Conservation (phyloP, 176 grass and related monocot genomes). For the Oryza nivara region DNA sequence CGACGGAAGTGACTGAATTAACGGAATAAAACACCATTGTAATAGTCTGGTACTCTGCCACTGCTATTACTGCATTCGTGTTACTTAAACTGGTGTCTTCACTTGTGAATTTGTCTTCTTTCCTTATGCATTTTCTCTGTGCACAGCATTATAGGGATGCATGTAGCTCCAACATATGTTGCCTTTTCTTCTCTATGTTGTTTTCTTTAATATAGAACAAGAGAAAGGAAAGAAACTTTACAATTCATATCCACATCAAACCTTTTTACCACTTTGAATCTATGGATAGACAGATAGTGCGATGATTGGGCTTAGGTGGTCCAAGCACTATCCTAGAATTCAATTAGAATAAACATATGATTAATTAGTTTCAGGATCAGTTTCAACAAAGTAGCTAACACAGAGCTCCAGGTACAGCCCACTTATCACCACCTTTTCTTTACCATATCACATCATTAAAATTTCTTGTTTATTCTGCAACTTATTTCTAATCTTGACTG, state of each 20-base stretch:
- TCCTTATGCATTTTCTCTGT: not conserved
- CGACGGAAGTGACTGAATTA: not conserved
- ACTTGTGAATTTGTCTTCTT: not conserved
- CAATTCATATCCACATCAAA: conserved; percentile 40
- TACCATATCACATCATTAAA: conserved; percentile 33
- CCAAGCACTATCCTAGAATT: conserved; percentile 52
- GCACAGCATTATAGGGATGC: not conserved
- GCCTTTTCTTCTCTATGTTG: not conserved
- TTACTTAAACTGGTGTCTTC: not conserved
- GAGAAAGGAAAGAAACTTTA: conserved; percentile 26
- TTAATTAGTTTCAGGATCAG: conserved; percentile 32
- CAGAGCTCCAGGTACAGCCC: conserved; percentile 28
- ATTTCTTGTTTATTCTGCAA: conserved; percentile 46
- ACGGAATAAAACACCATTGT: not conserved
- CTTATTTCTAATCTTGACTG: conserved; percentile 8
- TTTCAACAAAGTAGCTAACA: conserved; percentile 25
- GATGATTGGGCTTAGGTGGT: conserved; percentile 39
- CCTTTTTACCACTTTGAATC: conserved; percentile 34
- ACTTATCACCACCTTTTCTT: conserved; percentile 56
- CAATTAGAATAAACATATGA: conserved; percentile 44
- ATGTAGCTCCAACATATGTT: conserved; percentile 14
- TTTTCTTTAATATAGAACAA: conserved; percentile 21
- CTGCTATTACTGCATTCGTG: not conserved
- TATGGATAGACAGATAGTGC: conserved; percentile 35
- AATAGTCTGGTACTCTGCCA: not conserved